Percentiles rank a stretch among this genome's conserved stretches.
These are phyloP conservation scores for Jaapia argillacea DNA, from an alignment of 768 basidiomycete species.

Conservation along the genomic window DNA sequence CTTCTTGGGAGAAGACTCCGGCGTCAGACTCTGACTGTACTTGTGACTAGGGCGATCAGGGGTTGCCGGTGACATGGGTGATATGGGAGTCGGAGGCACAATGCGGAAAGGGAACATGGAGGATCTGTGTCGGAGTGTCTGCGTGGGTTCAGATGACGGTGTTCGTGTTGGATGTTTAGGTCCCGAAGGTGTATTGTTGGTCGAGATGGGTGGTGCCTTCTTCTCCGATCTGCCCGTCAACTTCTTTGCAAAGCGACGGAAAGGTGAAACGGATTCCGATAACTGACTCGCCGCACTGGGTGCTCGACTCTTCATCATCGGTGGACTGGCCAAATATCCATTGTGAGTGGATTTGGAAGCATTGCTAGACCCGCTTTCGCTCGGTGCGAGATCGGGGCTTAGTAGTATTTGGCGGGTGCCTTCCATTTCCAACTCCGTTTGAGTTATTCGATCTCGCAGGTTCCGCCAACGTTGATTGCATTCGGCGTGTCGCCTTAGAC, in stretches of 20 bases:
- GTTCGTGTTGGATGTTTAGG: constrained; percentile 30
- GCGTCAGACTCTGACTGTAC: constrained; percentile 61
- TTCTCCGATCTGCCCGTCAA: constrained; percentile 38
- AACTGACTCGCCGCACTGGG: constrained; percentile 40
- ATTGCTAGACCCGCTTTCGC: constrained; percentile 58
- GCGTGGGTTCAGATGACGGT: constrained; percentile 47
- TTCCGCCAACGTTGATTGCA: constrained; percentile 80
- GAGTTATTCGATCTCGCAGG: constrained; percentile 66
- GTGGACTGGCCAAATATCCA: constrained; percentile 58
- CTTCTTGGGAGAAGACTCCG: constrained; percentile 51
- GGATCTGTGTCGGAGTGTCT: constrained; percentile 45
- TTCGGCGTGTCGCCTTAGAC: constrained; percentile 80
- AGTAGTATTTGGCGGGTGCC: constrained; percentile 49
- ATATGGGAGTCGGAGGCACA: constrained; percentile 27
- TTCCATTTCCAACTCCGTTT: constrained; percentile 81
- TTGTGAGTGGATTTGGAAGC: constrained; percentile 44
- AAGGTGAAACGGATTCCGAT: constrained; percentile 72
- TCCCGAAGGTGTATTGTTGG: constrained; percentile 35
- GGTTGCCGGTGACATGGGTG: constrained; percentile 27
- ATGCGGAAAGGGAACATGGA: constrained; percentile 49
- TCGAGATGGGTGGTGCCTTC: constrained; percentile 17
- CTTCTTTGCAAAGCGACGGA: constrained; percentile 68
- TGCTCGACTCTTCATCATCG: constrained; percentile 25
- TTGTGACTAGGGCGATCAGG: constrained; percentile 56
- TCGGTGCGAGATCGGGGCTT: constrained; percentile 38